Evolutionary conservation across 108 stramenopile genomes (phyloP).

Genomic region (Cyclotella sp.): DNA sequence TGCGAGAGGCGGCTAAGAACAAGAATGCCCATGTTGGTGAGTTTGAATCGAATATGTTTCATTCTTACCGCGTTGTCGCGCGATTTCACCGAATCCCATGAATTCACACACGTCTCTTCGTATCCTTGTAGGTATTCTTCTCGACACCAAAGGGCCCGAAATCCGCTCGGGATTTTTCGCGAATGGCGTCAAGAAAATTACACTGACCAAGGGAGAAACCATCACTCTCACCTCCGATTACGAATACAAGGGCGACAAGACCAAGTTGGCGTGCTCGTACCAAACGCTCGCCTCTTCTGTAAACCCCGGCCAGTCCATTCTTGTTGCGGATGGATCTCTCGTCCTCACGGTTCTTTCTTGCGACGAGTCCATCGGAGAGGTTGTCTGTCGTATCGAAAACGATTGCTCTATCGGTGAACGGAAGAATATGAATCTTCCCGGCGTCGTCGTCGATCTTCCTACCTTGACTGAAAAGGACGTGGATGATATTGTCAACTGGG

Average conservation of each 20-base stretch:
- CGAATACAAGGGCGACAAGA: conserved; percentile 79
- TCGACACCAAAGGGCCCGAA: conserved; percentile 97
- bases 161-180: conserved; percentile 96
- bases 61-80: no score
- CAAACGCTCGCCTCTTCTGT: conserved; percentile 84
- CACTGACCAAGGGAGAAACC: conserved; percentile 78
- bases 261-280: conserved; percentile 96
- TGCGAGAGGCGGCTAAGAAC: conserved; percentile 79
- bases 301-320: conserved; percentile 87
- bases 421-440: conserved; percentile 99
- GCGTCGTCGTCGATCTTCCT: conserved; percentile 96
- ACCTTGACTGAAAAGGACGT: conserved; percentile 95
- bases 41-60: conserved; percentile 14
- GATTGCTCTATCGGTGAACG: conserved; percentile 90
- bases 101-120: neutral
- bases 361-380: conserved; percentile 70
- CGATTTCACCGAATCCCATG: neutral
- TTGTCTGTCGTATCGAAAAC: conserved; percentile 82
- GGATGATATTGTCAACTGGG: conserved; percentile 87
- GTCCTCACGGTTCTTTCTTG: conserved; percentile 87
- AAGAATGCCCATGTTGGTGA: conserved; percentile 78
- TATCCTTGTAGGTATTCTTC: conserved; percentile 61
- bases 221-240: conserved; percentile 87
- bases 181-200: conserved; percentile 81
- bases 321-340: conserved; percentile 96